Evolutionary conservation across 2,329 filamentous ascomycete species (phyloP).

Genomic region (Verticillium alfalfae): DNA sequence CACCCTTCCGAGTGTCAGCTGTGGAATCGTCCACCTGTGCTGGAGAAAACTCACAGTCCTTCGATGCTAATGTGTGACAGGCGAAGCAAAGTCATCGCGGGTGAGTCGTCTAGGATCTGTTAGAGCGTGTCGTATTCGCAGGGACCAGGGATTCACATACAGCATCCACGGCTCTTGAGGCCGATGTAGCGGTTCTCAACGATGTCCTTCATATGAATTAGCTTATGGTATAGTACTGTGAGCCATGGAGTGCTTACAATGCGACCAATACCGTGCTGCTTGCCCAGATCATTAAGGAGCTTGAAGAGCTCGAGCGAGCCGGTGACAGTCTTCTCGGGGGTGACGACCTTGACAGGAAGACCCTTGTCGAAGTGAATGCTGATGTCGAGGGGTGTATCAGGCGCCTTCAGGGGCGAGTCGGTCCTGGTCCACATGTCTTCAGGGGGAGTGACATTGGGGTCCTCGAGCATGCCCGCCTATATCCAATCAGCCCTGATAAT

Average conservation of each 20-base stretch:
- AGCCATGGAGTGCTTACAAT: conserved; percentile 21
- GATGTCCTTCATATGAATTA: background rate
- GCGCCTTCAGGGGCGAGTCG: conserved; percentile 51
- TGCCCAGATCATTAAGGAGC: conserved; percentile 57
- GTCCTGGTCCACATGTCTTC: conserved; percentile 67
- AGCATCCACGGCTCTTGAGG: conserved; percentile 47
- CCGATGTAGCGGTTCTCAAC: conserved; percentile 37
- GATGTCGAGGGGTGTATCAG: conserved; percentile 59
- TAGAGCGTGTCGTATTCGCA: too few species aligned
- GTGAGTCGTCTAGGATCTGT: conserved; percentile 9
- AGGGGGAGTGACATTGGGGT: conserved; percentile 52
- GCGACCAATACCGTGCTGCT: conserved; percentile 61
- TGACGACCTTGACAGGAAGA: conserved; percentile 52
- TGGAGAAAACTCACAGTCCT: conserved; percentile 29
- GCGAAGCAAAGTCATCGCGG: conserved; percentile 12
- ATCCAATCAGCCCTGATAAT: background rate
- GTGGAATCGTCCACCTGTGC: too few species aligned
- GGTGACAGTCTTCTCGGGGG: conserved; percentile 26
- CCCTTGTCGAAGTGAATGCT: conserved; percentile 63
- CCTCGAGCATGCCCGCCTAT: conserved; percentile 58
- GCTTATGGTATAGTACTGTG: too few species aligned
- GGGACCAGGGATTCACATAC: background rate
- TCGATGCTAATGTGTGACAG: conserved; percentile 28
- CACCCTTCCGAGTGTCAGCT: conserved; percentile 38
- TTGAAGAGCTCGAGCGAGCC: conserved; percentile 62